These are phyloP conservation scores for Myriangium duriaei DNA, from an alignment of 2,329 filamentous ascomycete genomes.

Conservation along the genomic window DNA sequence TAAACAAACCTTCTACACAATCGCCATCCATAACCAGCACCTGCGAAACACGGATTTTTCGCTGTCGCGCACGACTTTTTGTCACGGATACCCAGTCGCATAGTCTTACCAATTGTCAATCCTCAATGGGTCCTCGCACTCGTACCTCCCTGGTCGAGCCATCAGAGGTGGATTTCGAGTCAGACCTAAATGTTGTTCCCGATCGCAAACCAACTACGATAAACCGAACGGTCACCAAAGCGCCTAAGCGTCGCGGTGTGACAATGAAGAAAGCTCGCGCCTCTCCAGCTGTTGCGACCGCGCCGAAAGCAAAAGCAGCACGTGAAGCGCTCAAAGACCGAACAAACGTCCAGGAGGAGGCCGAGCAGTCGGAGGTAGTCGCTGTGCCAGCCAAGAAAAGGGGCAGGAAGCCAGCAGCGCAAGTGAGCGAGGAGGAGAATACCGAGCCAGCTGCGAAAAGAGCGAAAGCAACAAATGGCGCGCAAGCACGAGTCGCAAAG, in stretches of 20 bases:
- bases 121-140: constrained; percentile 6
- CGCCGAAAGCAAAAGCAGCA: constrained; percentile 21
- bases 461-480: constrained; percentile 15
- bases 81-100: too few species aligned
- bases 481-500: constrained; percentile 7
- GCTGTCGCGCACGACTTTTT: too few species aligned
- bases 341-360: constrained; percentile 28
- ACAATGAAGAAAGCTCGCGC: constrained; percentile 15
- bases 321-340: constrained; percentile 31
- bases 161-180: constrained; percentile 5
- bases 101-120: neutral
- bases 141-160: neutral
- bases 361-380: constrained; percentile 26
- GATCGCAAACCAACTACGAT: constrained; percentile 9
- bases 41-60: too few species aligned
- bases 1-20: constrained; percentile 9
- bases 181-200: constrained; percentile 2
- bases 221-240: constrained; percentile 16
- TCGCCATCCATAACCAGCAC: constrained; percentile 1
- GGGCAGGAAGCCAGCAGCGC: constrained; percentile 14
- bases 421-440: constrained; percentile 10
- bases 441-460: constrained; percentile 14
- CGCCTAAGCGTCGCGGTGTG: constrained; percentile 11
- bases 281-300: constrained; percentile 18
- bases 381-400: constrained; percentile 9